phyloP scores from a whole-genome alignment of 306 rosid genomes.

The Psophocarpus tetragonolobus region DNA sequence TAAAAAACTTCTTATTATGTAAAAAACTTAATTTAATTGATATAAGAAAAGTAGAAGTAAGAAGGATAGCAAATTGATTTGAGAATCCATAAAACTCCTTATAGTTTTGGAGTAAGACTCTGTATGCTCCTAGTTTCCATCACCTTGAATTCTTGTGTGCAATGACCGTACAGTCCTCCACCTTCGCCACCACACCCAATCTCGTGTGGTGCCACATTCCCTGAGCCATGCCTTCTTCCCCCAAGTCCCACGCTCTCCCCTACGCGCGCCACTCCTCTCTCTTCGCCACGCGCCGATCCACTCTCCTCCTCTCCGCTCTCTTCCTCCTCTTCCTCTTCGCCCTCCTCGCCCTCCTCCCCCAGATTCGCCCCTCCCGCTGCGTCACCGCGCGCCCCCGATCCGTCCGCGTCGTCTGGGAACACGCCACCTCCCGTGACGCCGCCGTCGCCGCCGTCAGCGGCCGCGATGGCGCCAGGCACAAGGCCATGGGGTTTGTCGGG shows the following conservation, averaged over 20 bases:
- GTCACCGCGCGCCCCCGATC: constrained; percentile 47
- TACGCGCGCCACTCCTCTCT: constrained; percentile 42
- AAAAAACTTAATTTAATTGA: no score
- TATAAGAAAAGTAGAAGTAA: no score
- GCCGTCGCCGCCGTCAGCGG: not conserved
- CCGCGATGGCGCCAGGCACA: constrained; percentile 42
- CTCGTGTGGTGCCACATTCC: not conserved
- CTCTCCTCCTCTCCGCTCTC: constrained; percentile 8
- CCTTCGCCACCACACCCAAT: not conserved
- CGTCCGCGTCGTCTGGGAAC: constrained; percentile 83
- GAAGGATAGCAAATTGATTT: no score
- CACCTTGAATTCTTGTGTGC: not conserved
- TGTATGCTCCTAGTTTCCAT: no score
- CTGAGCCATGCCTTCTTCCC: constrained; percentile 36
- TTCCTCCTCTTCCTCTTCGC: constrained; percentile 45
- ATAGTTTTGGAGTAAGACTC: no score
- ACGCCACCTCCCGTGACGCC: not conserved
- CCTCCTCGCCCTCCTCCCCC: constrained; percentile 37
- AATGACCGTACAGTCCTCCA: not conserved
- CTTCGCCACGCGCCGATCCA: constrained; percentile 52
- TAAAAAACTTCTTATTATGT: no score
- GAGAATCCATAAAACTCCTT: no score
- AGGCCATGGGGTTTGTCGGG: constrained; percentile 91
- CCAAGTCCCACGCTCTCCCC: constrained; percentile 20
- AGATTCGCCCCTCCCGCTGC: constrained; percentile 39